These are phyloP conservation scores for Cutaneotrichosporon sp. DNA, from an alignment of 1,284 basidiomycete species.

Conservation along the genomic window DNA sequence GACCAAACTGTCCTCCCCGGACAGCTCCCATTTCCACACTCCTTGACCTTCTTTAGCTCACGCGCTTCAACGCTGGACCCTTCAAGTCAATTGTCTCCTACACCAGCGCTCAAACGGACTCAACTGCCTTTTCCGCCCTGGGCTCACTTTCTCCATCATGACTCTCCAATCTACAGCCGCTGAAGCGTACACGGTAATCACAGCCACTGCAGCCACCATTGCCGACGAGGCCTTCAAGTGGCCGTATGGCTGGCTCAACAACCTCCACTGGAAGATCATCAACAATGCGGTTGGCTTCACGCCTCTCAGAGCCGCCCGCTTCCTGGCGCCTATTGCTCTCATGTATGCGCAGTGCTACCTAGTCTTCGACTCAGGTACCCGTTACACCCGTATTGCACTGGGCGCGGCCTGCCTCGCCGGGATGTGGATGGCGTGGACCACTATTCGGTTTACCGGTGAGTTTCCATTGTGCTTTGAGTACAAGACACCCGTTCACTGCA, in stretches of 20 bases:
- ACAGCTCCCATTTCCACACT: too few species aligned
- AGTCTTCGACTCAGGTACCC: constrained; percentile 23
- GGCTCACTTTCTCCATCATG: too few species aligned
- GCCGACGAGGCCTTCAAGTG: not conserved
- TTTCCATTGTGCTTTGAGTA: not conserved
- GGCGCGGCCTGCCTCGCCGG: constrained; percentile 21
- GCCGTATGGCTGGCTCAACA: constrained; percentile 9
- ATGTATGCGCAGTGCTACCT: constrained; percentile 23
- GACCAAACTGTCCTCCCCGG: too few species aligned
- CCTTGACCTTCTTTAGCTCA: too few species aligned
- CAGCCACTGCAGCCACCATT: too few species aligned
- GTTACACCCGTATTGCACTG: constrained; percentile 25
- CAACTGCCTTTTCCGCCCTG: too few species aligned
- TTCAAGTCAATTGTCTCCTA: too few species aligned
- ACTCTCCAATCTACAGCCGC: too few species aligned
- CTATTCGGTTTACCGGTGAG: constrained; percentile 32
- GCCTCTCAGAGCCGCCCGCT: not conserved
- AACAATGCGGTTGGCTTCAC: constrained; percentile 4
- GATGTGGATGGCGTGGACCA: constrained; percentile 17
- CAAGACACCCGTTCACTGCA: not conserved
- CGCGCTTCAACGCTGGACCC: too few species aligned
- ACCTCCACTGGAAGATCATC: constrained; percentile 4
- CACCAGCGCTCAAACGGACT: too few species aligned
- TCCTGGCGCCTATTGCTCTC: not conserved
- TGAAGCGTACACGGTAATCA: too few species aligned